Conservation (phyloP, 805 yeast species). For the Kazachstania psychrophila region DNA sequence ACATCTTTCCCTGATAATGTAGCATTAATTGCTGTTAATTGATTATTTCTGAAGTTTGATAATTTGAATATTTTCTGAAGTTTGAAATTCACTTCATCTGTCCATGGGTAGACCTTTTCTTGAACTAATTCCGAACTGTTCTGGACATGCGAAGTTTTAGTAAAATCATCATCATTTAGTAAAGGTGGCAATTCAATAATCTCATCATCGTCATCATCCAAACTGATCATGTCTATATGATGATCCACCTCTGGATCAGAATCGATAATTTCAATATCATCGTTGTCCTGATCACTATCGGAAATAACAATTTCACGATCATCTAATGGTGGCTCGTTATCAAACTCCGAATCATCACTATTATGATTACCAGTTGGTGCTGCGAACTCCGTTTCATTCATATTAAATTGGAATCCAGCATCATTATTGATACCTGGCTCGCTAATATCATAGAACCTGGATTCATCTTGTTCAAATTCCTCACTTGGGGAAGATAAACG, state of each 20-base stretch:
- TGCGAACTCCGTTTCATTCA: slow-evolving; percentile 4
- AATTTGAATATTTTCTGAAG: slow-evolving; percentile 55
- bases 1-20: slow-evolving; percentile 73
- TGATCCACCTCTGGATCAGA: neutral
- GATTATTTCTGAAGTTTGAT: slow-evolving; percentile 66
- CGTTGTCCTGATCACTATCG: slow-evolving; percentile 9
- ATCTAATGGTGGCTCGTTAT: neutral
- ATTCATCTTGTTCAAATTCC: slow-evolving; percentile 4
- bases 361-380: neutral
- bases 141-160: neutral
- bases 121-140: neutral
- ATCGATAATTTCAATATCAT: slow-evolving; percentile 16
- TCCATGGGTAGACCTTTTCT: slow-evolving; percentile 39
- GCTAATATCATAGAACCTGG: slow-evolving; percentile 1
- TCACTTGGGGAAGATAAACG: neutral
- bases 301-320: slow-evolving; percentile 4
- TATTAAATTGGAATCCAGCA: slow-evolving; percentile 6
- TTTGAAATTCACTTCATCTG: slow-evolving; percentile 53
- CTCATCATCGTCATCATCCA: slow-evolving; percentile 14
- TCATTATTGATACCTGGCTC: slow-evolving; percentile 8
- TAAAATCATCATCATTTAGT: slow-evolving; percentile 4
- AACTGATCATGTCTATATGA: neutral
- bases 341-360: neutral
- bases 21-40: slow-evolving; percentile 76
- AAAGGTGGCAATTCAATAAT: slow-evolving; percentile 5